Evolutionary conservation across 768 basidiomycete genomes (phyloP).

Genomic region (Russula emetica): DNA sequence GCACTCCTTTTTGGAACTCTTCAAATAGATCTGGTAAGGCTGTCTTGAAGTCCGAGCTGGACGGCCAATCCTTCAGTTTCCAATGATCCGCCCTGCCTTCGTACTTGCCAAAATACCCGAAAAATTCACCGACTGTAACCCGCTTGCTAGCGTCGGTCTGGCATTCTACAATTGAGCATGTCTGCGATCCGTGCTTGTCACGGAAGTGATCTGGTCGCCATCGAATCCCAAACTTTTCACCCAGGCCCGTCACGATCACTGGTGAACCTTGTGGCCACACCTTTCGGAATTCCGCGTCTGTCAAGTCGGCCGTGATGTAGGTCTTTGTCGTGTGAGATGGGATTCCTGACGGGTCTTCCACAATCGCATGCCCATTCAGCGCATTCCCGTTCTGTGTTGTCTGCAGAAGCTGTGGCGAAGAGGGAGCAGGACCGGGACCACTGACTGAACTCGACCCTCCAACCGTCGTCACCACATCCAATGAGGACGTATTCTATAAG

Average conservation of each 20-base stretch:
- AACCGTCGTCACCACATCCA: neutral
- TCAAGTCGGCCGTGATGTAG: slow-evolving; percentile 48
- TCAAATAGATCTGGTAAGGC: slow-evolving; percentile 81
- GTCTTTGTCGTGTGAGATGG: slow-evolving; percentile 42
- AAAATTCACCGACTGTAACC: slow-evolving; percentile 74
- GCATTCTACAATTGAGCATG: slow-evolving; percentile 76
- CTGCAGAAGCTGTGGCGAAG: neutral
- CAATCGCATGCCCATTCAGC: neutral
- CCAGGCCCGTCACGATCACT: slow-evolving; percentile 67
- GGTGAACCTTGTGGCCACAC: slow-evolving; percentile 76
- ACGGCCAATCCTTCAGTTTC: slow-evolving; percentile 96
- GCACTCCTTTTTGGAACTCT: slow-evolving; percentile 79
- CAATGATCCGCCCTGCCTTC: slow-evolving; percentile 51
- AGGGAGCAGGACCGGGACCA: neutral
- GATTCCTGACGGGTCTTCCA: slow-evolving; percentile 20
- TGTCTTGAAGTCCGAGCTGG: slow-evolving; percentile 76
- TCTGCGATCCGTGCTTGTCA: slow-evolving; percentile 56
- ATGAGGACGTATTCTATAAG: neutral
- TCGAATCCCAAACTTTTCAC: slow-evolving; percentile 54
- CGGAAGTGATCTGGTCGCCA: slow-evolving; percentile 88
- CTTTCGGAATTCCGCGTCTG: slow-evolving; percentile 55
- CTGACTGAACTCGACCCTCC: neutral
- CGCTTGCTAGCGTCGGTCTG: slow-evolving; percentile 62
- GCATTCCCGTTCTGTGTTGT: neutral
- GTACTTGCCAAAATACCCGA: slow-evolving; percentile 68